Evolutionary conservation across 495 filamentous ascomycete genomes (phyloP), one percentile per base, ranked within the genome.

Genomic region (Clohesyomyces aquaticus): DNA sequence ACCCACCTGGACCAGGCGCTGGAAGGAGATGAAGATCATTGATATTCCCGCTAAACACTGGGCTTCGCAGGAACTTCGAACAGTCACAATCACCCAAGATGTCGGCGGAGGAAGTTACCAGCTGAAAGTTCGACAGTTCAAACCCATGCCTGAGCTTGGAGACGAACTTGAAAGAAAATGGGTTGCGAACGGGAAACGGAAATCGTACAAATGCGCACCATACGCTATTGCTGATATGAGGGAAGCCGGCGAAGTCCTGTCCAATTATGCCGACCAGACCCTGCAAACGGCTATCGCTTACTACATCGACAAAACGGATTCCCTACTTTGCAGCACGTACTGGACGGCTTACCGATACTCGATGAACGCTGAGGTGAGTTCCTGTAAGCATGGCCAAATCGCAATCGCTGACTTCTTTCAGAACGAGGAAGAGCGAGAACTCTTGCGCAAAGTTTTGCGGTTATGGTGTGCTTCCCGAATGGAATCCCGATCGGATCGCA

Each of bases 21-120:
- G 67, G 67, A 66, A 63, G 27, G 53, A 53, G 22, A 67, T 66
- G 67, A 41, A 67, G 43, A 59, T 70, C 0, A 51, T 61, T 32
- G 67, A 70, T 4, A 68, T 71, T 14, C 45, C 45, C 4, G 45
- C 45, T 4, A 43, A 29, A 12, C 43, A 55, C 4, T 70, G 67
- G 67, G 51, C 46, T 11, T 58, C 57, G 1, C 16, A 54, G 1
- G 51, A 70, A n/a, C 21, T 55, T 25, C 42, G 50, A 49, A 63
- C 59, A 1, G 59, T 70, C 23, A 14, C 21, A n/a, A 46, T 61
- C 22, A 70, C 67, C 12, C 67, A 70, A 41, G 67, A 70, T 32
- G 26, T 70, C 19, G 29, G 43, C 9, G 43, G 49, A 9, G 18
- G n/a, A 8, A 2, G 19, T 8, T 67, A 49, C 19, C 4, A 58